Percentiles rank a stretch among this genome's conserved stretches.
These are phyloP conservation scores for Amanita subjunquillea DNA, from an alignment of 768 basidiomycete species.

Conservation along the genomic window DNA sequence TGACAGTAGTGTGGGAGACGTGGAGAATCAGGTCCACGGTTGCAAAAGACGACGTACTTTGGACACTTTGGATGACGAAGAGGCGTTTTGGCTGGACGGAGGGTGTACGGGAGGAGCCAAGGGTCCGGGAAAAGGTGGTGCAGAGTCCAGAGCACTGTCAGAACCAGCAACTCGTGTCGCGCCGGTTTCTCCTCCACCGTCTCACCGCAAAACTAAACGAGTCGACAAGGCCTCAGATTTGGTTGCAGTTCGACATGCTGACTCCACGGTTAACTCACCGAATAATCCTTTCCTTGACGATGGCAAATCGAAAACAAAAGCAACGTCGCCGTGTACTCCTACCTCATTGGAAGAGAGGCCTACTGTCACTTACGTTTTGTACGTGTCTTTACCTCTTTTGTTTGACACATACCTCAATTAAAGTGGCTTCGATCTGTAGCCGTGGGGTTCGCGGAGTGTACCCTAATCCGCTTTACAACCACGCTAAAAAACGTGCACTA, in stretches of 20 bases:
- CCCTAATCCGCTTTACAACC: constrained; percentile 54
- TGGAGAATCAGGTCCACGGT: constrained; percentile 12
- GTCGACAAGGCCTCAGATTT: background rate
- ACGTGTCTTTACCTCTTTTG: constrained; percentile 18
- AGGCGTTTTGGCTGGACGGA: constrained; percentile 39
- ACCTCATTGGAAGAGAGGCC: constrained; percentile 41
- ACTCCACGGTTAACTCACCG: constrained; percentile 37
- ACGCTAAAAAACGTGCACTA: constrained; percentile 26
- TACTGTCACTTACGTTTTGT: constrained; percentile 68
- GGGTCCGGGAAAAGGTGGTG: background rate
- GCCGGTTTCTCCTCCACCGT: constrained; percentile 60
- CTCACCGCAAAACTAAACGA: constrained; percentile 26
- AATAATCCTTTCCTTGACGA: constrained; percentile 57
- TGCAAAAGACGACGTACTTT: constrained; percentile 30
- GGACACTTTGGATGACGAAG: constrained; percentile 31
- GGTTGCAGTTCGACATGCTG: background rate
- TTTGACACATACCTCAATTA: background rate
- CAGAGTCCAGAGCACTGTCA: background rate
- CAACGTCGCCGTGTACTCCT: constrained; percentile 26
- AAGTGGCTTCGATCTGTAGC: constrained; percentile 21
- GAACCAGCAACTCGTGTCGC: constrained; percentile 18
- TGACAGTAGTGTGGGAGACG: constrained; percentile 18
- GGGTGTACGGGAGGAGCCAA: constrained; percentile 13
- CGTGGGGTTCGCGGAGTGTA: constrained; percentile 56
- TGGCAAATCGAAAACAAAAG: constrained; percentile 25